These are phyloP conservation scores for slime mould (Dictyostelium discoideum) DNA, from an alignment of 78 protist genomes.

Conservation along the genomic window dicty_2.7 NC_007091.3:696001-696500, in stretches of 20 bases:
- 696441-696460: background rate
- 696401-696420: background rate
- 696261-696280: conserved; percentile 35
- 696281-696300: conserved; percentile 31
- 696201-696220: conserved; percentile 33
- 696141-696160: conserved; percentile 21
- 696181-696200: conserved; percentile 37
- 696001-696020: background rate
- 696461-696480: background rate
- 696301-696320: conserved; percentile 57
- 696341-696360: conserved; percentile 11
- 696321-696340: conserved; percentile 34
- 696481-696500: background rate
- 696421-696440: background rate
- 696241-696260: conserved; percentile 38
- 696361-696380: conserved; percentile 32
- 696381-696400: conserved; percentile 17
- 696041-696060: background rate
- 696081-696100: conserved; percentile 48
- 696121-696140: conserved; percentile 41
- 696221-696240: conserved; percentile 42
- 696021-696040: background rate
- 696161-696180: conserved; percentile 28
- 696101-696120: conserved; percentile 64
- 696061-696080: background rate